Conservation (phyloP, 2,329 filamentous ascomycete genomes). For the Sclerotinia sclerotiorum region DNA sequence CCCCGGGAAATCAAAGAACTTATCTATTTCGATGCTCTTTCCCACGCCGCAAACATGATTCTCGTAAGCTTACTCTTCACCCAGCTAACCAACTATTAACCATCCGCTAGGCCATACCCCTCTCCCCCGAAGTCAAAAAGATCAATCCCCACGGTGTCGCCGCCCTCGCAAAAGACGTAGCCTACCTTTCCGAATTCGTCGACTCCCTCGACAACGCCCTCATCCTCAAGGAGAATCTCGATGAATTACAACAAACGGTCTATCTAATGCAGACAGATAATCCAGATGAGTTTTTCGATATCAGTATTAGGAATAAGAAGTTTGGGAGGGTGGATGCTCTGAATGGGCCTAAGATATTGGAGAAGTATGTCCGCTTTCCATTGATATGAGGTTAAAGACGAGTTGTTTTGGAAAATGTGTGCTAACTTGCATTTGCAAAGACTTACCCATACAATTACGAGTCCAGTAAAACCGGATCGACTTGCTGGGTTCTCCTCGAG, state of each 20-base stretch:
- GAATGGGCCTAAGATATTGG: slow-evolving; percentile 84
- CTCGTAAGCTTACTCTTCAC: slow-evolving; percentile 52
- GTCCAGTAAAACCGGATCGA: slow-evolving; percentile 59
- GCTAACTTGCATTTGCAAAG: slow-evolving; percentile 43
- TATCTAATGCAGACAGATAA: slow-evolving; percentile 84
- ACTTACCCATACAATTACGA: slow-evolving; percentile 63
- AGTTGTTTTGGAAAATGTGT: neutral
- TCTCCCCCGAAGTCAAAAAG: slow-evolving; percentile 74
- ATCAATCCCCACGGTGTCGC: slow-evolving; percentile 87
- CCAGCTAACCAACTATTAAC: slow-evolving; percentile 6
- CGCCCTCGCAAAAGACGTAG: slow-evolving; percentile 78
- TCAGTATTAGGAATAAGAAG: slow-evolving; percentile 84
- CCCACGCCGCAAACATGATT: slow-evolving; percentile 84
- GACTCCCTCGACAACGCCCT: slow-evolving; percentile 77
- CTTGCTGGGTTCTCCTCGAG: slow-evolving; percentile 72
- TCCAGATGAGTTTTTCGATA: slow-evolving; percentile 95
- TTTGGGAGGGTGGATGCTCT: slow-evolving; percentile 90
- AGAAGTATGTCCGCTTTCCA: slow-evolving; percentile 65
- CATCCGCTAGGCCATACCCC: slow-evolving; percentile 35
- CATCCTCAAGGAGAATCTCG: slow-evolving; percentile 85
- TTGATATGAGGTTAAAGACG: neutral
- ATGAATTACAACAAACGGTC: slow-evolving; percentile 91
- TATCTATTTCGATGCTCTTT: slow-evolving; percentile 95
- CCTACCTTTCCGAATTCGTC: slow-evolving; percentile 83
- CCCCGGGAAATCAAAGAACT: slow-evolving; percentile 95